Evolutionary conservation across 345 rosid species (phyloP).

Genomic region (Hevea brasiliensis): DNA sequence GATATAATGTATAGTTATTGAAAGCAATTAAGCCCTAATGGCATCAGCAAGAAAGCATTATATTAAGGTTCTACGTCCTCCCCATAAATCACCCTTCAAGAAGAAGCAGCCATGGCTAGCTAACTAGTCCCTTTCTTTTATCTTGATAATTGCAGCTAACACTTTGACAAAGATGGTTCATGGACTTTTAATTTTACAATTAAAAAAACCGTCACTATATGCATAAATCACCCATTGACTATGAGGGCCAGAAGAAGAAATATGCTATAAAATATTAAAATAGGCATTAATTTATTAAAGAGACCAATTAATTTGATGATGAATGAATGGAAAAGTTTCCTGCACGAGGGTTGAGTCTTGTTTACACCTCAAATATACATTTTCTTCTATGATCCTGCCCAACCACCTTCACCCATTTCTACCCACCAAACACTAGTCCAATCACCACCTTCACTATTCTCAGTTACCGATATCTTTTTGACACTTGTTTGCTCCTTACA

Average conservation of each 20-base stretch:
- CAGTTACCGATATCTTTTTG: constrained; percentile 19
- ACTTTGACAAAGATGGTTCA: constrained; percentile 68
- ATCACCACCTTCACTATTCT: constrained; percentile 22
- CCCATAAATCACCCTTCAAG: constrained; percentile 40
- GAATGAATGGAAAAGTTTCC: constrained; percentile 24
- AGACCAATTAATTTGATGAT: not conserved
- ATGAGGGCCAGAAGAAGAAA: not conserved
- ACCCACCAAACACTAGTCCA: constrained; percentile 65
- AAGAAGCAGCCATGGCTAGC: constrained; percentile 45
- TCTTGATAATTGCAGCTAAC: constrained; percentile 77
- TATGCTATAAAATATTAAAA: no score
- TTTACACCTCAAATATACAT: constrained; percentile 27
- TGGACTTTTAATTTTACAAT: constrained; percentile 16
- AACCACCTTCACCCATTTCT: constrained; percentile 98
- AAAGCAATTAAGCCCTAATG: constrained; percentile 5
- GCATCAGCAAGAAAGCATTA: constrained; percentile 15
- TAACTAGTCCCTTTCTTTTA: constrained; percentile 20
- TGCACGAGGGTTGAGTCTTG: constrained; percentile 53
- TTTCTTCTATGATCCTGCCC: constrained; percentile 47
- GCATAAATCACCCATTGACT: constrained; percentile 20
- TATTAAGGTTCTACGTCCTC: constrained; percentile 9
- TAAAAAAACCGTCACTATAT: constrained; percentile 3
- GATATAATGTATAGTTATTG: constrained; percentile 6
- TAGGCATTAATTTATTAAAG: no score
- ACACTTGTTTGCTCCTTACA: constrained; percentile 13